A percentile compares a stretch with the other conserved stretches of the same genome.
Conservation (phyloP, 805 yeast species). For the Hanseniaspora taiwanica region DNA sequence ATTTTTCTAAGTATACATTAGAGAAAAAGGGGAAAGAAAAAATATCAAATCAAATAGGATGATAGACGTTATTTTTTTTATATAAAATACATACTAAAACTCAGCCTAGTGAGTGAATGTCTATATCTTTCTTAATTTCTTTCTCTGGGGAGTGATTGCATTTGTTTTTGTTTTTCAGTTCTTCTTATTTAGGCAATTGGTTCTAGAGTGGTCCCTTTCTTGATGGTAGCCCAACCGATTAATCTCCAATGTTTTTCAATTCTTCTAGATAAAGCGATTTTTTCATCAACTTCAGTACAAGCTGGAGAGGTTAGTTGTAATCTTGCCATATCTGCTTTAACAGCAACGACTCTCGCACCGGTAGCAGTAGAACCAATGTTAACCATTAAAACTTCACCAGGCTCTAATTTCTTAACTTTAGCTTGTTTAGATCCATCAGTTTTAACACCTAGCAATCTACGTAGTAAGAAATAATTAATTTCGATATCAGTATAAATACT, state of each 20-base stretch:
- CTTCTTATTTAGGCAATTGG: constrained; percentile 32
- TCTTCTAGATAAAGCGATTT: constrained; percentile 97
- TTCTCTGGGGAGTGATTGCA: background rate
- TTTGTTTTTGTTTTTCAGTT: background rate
- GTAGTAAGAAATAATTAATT: constrained; percentile 88
- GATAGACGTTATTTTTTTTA: no score
- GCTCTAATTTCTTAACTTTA: constrained; percentile 86
- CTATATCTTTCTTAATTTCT: constrained; percentile 2
- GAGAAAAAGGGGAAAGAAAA: no score
- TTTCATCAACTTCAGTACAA: constrained; percentile 95
- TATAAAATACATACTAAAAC: no score
- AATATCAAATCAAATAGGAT: no score
- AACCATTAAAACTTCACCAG: constrained; percentile 95
- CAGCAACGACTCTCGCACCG: constrained; percentile 97
- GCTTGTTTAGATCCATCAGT: constrained; percentile 96
- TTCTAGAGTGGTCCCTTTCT: constrained; percentile 82
- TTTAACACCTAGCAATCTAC: constrained; percentile 96
- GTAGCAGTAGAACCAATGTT: constrained; percentile 98
- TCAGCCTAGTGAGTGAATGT: no score
- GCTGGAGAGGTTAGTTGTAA: constrained; percentile 94
- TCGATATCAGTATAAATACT: constrained; percentile 94
- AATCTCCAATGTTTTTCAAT: constrained; percentile 99
- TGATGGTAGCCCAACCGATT: constrained; percentile 99
- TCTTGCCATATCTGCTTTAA: constrained; percentile 98
- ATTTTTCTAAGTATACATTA: no score